A percentile compares a stretch with the other conserved stretches of the same genome.
Evolutionary conservation across 306 rosid species (phyloP).

Genomic region (Trifolium subterraneum): DNA sequence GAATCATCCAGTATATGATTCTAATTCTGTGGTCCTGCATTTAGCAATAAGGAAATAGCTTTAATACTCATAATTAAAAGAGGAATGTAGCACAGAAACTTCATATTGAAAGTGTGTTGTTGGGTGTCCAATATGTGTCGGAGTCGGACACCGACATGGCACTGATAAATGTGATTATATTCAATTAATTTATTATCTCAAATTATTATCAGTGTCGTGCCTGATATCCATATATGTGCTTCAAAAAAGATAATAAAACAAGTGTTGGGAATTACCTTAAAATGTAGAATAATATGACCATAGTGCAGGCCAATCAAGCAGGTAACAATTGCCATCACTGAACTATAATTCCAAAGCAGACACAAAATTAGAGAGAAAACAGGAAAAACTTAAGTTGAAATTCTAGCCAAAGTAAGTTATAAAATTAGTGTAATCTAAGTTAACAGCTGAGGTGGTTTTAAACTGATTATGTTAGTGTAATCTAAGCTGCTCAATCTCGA

Average conservation of each 20-base stretch:
- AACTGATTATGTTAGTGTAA: too few species aligned
- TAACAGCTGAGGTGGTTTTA: too few species aligned
- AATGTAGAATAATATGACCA: conserved; percentile 89
- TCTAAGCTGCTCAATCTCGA: too few species aligned
- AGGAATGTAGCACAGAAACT: background rate
- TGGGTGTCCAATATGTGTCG: background rate
- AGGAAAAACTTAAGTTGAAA: background rate
- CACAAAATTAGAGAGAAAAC: conserved; percentile 26
- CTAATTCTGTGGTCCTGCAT: conserved; percentile 82
- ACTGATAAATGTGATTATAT: background rate
- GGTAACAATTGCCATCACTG: conserved; percentile 92
- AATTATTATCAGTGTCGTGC: background rate
- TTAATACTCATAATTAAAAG: background rate
- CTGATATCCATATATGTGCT: background rate
- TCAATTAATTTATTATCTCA: background rate
- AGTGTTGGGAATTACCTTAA: conserved; percentile 54
- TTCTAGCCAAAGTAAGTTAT: background rate
- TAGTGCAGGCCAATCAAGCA: conserved; percentile 93
- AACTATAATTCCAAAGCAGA: conserved; percentile 50
- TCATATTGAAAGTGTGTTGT: background rate
- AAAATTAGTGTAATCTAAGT: too few species aligned
- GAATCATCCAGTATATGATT: conserved; percentile 75
- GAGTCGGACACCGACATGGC: background rate
- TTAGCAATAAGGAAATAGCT: conserved; percentile 16
- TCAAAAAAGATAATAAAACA: background rate